Evolutionary conservation across 2,329 filamentous ascomycete genomes (phyloP), one percentile per base, ranked within the genome.

Genomic region (Cytospora mali): DNA sequence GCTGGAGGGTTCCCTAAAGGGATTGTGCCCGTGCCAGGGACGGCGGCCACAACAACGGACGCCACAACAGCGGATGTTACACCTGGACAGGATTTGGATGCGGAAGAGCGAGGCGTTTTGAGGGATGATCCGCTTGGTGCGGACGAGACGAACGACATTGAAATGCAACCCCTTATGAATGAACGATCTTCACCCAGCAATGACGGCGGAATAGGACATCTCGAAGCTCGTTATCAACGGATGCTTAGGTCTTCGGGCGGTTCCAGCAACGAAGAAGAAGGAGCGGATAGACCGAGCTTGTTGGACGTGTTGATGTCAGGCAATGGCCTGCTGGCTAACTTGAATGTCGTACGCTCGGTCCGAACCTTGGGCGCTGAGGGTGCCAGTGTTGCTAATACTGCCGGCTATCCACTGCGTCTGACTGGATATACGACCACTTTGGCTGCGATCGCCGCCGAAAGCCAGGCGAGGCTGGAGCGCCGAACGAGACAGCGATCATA

Each of bases 71-170:
- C 63, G 35, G 57, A 68, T 13, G 59, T 61, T 16, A 68, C 69
- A 6, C 65, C 69, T 21, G 66, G 55, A 21, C 82, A 86, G 68
- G 81, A 85, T 66, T 71, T 82, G 58, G 84, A 87, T 67, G 79
- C 81, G 1, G 84, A 86, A 67, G 84, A 87, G 69, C 78, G 83
- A 16, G 84, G 83, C 3, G 74, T 84, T 9, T 69, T 77, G 48
- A 74, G 79, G 61, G 74, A 77, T 63, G 75, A 74, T 51, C 71
- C 73, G 49, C 70, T 72, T 3, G 67, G 69, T 10, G 62, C 69
- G n/a, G 75, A 77, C 57, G 78, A 76, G 58, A 72, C 72, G 6
- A 71, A 75, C n/a, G 76, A 77, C 49, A 75, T 83, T 23, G 83
- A 85, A 67, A 71, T 84, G 72, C 77, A 76, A 48, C 71, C 76